Percentiles rank a stretch among this genome's conserved stretches.
These are phyloP conservation scores for Stereum hirsutum DNA, from an alignment of 1,284 basidiomycete species.

Conservation along the genomic window DNA sequence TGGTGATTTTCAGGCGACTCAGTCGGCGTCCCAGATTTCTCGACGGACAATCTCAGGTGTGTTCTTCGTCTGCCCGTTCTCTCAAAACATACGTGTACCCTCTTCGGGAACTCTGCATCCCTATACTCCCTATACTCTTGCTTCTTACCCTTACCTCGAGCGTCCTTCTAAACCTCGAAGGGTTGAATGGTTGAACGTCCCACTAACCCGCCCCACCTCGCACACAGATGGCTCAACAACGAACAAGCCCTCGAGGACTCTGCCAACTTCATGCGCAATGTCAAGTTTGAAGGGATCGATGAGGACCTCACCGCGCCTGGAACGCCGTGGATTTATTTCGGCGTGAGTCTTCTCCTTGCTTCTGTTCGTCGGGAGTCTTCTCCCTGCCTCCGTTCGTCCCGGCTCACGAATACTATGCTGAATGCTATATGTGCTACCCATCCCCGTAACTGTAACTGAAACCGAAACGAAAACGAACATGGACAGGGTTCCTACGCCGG, in stretches of 20 bases:
- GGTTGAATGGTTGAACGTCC: too few relatives aligned
- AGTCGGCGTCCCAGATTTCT: constrained; percentile 70
- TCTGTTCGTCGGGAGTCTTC: background rate
- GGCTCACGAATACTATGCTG: too few relatives aligned
- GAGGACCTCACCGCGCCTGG: constrained; percentile 59
- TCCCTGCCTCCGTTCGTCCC: too few relatives aligned
- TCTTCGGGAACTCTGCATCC: too few relatives aligned
- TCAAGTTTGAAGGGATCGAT: constrained; percentile 67
- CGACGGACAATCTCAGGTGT: constrained; percentile 70
- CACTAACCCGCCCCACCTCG: too few relatives aligned
- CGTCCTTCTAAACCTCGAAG: too few relatives aligned
- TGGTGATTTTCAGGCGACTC: constrained; percentile 56
- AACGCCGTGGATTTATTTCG: constrained; percentile 93
- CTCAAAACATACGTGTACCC: too few relatives aligned
- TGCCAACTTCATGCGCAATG: constrained; percentile 80
- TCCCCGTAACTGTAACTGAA: too few relatives aligned
- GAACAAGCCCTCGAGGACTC: constrained; percentile 88
- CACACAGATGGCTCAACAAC: constrained; percentile 74
- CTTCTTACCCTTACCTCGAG: too few relatives aligned
- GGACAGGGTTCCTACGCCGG: constrained; percentile 85
- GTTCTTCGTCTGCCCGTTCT: constrained; percentile 4
- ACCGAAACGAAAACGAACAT: too few relatives aligned
- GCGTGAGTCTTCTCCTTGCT: constrained; percentile 35
- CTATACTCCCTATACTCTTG: too few relatives aligned
- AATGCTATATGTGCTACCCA: too few relatives aligned